These are phyloP conservation scores for Solanum tarijense DNA, from an alignment of 257 asterid species.

Conservation along the genomic window DNA sequence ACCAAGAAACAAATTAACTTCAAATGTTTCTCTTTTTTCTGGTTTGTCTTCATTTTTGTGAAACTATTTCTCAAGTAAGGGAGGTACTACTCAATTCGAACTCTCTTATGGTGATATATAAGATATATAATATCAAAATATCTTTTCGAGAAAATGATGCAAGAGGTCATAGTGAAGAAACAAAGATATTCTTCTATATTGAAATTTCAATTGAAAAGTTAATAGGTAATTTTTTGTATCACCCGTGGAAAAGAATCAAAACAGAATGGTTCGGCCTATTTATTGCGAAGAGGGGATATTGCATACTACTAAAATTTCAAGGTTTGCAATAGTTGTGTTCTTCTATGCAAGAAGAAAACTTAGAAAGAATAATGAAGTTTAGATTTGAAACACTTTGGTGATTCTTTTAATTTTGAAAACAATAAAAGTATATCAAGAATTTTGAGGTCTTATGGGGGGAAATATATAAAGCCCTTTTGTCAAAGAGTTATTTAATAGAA, in stretches of 20 bases:
- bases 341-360: neutral
- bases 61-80: neutral
- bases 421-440: neutral
- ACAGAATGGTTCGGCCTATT: too few species aligned
- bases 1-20: neutral
- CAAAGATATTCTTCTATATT: too few species aligned
- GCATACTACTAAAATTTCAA: too few species aligned
- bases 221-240: neutral
- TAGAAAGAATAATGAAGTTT: too few species aligned
- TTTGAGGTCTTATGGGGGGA: neutral
- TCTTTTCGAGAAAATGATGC: neutral
- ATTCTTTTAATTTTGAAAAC: neutral
- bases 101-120: neutral
- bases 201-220: too few species aligned
- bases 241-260: too few species aligned
- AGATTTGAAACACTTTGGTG: neutral
- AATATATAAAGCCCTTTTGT: neutral
- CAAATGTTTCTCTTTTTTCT: neutral
- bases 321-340: neutral
- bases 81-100: neutral
- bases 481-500: neutral
- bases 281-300: neutral
- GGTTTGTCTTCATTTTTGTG: neutral
- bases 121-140: too few species aligned
- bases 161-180: too few species aligned